A percentile compares a stretch with the other conserved stretches of the same genome.
phyloP scores from a whole-genome alignment of 129 eudicot species.

The Artemisia annua region DNA sequence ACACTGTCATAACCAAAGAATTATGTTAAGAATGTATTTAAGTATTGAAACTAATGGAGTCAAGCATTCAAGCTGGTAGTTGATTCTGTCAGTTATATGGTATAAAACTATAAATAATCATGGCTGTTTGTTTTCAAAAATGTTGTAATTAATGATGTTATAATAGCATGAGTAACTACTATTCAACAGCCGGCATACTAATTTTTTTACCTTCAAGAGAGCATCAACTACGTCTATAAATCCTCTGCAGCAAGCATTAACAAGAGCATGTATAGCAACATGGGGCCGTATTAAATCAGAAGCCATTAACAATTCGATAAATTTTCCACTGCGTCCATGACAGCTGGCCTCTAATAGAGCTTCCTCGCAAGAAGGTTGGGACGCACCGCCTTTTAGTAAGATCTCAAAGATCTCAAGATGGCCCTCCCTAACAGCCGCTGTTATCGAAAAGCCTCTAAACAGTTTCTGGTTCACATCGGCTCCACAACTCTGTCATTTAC shows the following conservation, averaged over 20 bases:
- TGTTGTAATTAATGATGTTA: too few species aligned
- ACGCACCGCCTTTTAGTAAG: conserved; percentile 82
- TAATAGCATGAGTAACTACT: not conserved
- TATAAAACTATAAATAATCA: too few species aligned
- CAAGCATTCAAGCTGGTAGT: too few species aligned
- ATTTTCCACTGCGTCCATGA: conserved; percentile 60
- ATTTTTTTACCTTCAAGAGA: conserved; percentile 62
- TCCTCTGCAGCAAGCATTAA: conserved; percentile 88
- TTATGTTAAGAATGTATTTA: conserved; percentile 21
- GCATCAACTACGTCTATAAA: conserved; percentile 62
- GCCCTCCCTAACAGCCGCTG: conserved; percentile 93
- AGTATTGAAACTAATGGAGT: not conserved
- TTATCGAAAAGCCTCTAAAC: conserved; percentile 72
- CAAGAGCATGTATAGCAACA: conserved; percentile 79
- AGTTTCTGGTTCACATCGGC: conserved; percentile 82
- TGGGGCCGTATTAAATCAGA: conserved; percentile 89
- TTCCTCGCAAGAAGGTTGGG: conserved; percentile 91
- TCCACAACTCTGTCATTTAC: conserved; percentile 63
- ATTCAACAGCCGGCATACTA: not conserved
- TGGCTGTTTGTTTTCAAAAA: too few species aligned
- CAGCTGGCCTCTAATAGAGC: conserved; percentile 86
- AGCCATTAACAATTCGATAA: conserved; percentile 65
- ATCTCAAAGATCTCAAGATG: conserved; percentile 78
- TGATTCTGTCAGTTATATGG: too few species aligned
- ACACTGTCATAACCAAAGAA: conserved; percentile 53